These are phyloP conservation scores for Ceratocystis harringtonii DNA, from an alignment of 2,329 filamentous ascomycete genomes.

Conservation along the genomic window DNA sequence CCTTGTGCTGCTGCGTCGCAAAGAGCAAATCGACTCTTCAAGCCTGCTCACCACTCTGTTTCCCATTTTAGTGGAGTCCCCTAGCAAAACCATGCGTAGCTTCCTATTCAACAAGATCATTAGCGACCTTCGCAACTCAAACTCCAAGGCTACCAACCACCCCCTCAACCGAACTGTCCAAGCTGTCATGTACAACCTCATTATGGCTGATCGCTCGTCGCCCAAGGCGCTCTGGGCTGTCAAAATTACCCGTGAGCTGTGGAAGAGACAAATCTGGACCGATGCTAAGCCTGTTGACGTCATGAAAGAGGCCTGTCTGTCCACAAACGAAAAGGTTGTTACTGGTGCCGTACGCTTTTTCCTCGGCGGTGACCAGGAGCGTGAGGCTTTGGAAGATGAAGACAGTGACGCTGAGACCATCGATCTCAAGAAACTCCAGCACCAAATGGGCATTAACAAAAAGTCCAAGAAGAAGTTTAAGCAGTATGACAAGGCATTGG, in stretches of 20 bases:
- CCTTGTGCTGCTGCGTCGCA: constrained; percentile 72
- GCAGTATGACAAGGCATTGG: constrained; percentile 62
- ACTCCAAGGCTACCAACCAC: constrained; percentile 79
- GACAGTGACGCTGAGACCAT: constrained; percentile 66
- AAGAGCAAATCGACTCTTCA: constrained; percentile 79
- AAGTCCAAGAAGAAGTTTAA: constrained; percentile 81
- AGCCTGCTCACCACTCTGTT: constrained; percentile 82
- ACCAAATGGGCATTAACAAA: constrained; percentile 86
- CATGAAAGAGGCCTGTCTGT: constrained; percentile 85
- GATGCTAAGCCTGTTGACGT: constrained; percentile 92
- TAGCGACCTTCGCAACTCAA: constrained; percentile 75
- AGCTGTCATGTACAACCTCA: constrained; percentile 79
- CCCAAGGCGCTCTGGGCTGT: constrained; percentile 89
- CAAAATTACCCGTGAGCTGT: constrained; percentile 86
- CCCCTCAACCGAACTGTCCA: constrained; percentile 86
- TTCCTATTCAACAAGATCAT: constrained; percentile 81
- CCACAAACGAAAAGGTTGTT: constrained; percentile 86
- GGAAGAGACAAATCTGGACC: constrained; percentile 93
- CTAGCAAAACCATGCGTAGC: constrained; percentile 73
- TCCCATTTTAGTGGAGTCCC: constrained; percentile 79
- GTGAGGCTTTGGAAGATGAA: constrained; percentile 83
- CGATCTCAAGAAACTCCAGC: constrained; percentile 68
- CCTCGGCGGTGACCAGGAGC: constrained; percentile 86
- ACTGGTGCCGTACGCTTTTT: constrained; percentile 84
- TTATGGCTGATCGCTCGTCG: constrained; percentile 71